A percentile compares a stretch with the other conserved stretches of the same genome.
Evolutionary conservation across 1,284 basidiomycete genomes (phyloP).

Genomic region (Cryptococcus sp.): DNA sequence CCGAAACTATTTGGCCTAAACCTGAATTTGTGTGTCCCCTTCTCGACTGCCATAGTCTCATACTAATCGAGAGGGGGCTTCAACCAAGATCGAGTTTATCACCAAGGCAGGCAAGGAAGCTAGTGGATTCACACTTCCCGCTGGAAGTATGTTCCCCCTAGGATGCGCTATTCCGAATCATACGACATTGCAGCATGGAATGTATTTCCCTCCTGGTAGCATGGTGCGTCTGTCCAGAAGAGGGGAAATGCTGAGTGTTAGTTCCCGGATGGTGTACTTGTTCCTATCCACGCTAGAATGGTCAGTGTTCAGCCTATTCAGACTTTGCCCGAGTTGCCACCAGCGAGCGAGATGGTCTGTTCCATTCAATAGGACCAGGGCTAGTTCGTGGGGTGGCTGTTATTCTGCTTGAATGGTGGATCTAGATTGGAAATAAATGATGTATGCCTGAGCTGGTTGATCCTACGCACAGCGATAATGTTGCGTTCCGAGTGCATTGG

Average conservation of each 20-base stretch:
- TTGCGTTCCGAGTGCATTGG: too few species aligned
- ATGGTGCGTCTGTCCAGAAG: conserved; percentile 21
- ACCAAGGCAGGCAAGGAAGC: conserved; percentile 24
- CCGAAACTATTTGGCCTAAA: conserved; percentile 34
- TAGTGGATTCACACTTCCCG: conserved; percentile 32
- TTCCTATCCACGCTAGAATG: conserved; percentile 37
- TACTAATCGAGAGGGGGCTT: conserved; percentile 10
- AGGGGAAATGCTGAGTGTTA: conserved; percentile 5
- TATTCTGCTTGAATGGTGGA: too few species aligned
- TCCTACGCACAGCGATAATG: too few species aligned
- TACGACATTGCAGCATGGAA: conserved; percentile 27
- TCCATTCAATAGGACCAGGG: conserved; percentile 18
- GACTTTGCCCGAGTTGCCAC: conserved; percentile 7
- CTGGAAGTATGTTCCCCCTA: conserved; percentile 35
- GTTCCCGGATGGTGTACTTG: conserved; percentile 37
- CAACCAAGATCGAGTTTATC: conserved; percentile 33
- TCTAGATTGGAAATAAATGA: too few species aligned
- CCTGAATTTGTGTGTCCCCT: conserved; percentile 29
- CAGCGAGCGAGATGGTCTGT: conserved; percentile 17
- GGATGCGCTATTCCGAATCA: conserved; percentile 32
- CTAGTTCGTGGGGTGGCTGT: too few species aligned
- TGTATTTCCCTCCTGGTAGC: conserved; percentile 36
- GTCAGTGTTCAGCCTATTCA: conserved; percentile 34
- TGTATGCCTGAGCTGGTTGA: too few species aligned
- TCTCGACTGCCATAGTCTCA: conserved; percentile 39